Evolutionary conservation across 2,329 filamentous ascomycete genomes (phyloP).

Genomic region (Colletotrichum destructivum): DNA sequence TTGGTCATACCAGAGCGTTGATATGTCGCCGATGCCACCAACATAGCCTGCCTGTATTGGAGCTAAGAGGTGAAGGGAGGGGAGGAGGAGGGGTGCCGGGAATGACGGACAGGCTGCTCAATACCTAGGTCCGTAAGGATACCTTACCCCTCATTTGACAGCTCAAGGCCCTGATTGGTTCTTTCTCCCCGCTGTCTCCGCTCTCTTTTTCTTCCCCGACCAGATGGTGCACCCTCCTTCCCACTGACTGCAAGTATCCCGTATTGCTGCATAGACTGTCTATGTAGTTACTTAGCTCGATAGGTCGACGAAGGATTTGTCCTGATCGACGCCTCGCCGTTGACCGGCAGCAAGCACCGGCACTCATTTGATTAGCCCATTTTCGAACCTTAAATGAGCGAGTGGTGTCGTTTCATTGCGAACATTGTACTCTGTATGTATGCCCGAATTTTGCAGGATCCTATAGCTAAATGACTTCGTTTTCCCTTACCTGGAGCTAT

Average conservation of each 20-base stretch:
- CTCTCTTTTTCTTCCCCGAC: background rate
- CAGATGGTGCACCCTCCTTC: background rate
- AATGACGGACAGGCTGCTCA: background rate
- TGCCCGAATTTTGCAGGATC: too few relatives aligned
- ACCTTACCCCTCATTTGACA: slow-evolving; percentile 19
- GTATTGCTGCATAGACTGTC: background rate
- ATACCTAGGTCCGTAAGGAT: background rate
- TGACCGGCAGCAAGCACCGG: background rate
- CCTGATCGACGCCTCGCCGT: slow-evolving; percentile 6
- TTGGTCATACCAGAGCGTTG: background rate
- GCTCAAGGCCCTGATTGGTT: background rate
- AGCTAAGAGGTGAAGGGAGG: background rate
- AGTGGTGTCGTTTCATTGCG: background rate
- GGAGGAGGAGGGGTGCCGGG: background rate
- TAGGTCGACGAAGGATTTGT: slow-evolving; percentile 13
- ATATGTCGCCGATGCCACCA: background rate
- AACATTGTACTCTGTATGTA: background rate
- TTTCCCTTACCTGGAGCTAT: background rate
- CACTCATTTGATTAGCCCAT: background rate
- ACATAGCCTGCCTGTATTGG: background rate
- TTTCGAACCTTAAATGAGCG: background rate
- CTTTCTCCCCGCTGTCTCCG: background rate
- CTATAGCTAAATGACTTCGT: background rate
- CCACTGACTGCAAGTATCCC: background rate
- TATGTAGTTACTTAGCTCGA: background rate